Evolutionary conservation across 352 stramenopile species (phyloP), one percentile per base, ranked within the genome.

Genomic region (Globisporangium recalcitrans): DNA sequence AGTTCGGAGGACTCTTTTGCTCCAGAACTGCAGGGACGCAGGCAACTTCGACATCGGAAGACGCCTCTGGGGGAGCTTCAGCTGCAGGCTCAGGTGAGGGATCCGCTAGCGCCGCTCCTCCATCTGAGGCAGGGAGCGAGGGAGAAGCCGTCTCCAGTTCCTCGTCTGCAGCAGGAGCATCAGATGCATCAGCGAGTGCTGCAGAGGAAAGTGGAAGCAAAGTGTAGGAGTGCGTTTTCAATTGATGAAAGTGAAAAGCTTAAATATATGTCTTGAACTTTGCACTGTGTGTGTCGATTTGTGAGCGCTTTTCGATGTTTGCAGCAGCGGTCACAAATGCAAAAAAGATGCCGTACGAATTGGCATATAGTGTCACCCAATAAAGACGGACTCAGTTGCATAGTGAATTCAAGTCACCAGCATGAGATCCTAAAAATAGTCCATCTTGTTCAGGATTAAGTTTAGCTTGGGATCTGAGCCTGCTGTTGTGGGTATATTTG

Each of bases 1-100:
- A 53, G 24, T 34, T 53, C 24, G 47, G 47, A 9, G 24, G 47
- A 13, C 24, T 53, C 47, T 53, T 53, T 21, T 53, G 47, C 47
- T 53, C 47, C 19, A 27, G 47, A 19, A n/a, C 19, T 13, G 14
- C 6, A 19, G 24, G 13, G 13, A 34, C 14, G 9, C 32, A 32
- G 26, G 11, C 24, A 22, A 48, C 40, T 3, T 24, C 40, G 40
- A 53, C 22, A 14, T 21, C 24, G 38, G 16, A 46, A 46, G 38
- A 3, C 6, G 38, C 16, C 38, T 46, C 38, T 21, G 38, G 38
- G 8, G 38, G 10, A 22, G 38, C 16, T 10, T 42, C 34, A 19
- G 32, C 32, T 3, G 19, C 36, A n/a, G 38, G 38, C 7, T 46
- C 38, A 44, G 16, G 16, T 22, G 16, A 4, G 9, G 38, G 19